A percentile compares a stretch with the other conserved stretches of the same genome.
Evolutionary conservation across 2,329 filamentous ascomycete genomes (phyloP).

Genomic region (Trichoderma koningii): DNA sequence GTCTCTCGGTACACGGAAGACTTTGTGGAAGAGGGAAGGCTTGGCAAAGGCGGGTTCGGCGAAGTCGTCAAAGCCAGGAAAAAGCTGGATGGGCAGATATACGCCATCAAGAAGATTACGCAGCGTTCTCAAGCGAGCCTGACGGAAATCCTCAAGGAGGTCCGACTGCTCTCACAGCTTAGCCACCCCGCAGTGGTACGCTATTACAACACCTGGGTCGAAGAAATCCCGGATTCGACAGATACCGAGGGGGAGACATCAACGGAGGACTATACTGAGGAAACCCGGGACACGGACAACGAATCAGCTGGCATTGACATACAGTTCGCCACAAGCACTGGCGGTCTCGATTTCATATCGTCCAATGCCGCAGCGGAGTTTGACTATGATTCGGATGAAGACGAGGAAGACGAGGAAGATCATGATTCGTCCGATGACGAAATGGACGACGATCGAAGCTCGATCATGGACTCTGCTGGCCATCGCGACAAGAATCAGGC

Average conservation of each 20-base stretch:
- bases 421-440: conserved; percentile 51
- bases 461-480: conserved; percentile 39
- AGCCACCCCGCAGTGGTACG: conserved; percentile 86
- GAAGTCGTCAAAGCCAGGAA: conserved; percentile 95
- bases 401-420: conserved; percentile 49
- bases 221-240: conserved; percentile 61
- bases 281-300: conserved; percentile 38
- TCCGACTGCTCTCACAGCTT: conserved; percentile 84
- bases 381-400: conserved; percentile 59
- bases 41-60: conserved; percentile 93
- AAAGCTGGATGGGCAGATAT: conserved; percentile 89
- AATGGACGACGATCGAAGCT: conserved; percentile 50
- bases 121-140: conserved; percentile 77
- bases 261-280: conserved; percentile 50
- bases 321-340: conserved; percentile 70
- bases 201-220: conserved; percentile 95
- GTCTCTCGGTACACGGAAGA: conserved; percentile 82
- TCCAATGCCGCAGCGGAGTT: conserved; percentile 81
- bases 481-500: conserved; percentile 37
- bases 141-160: conserved; percentile 80
- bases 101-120: conserved; percentile 95
- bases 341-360: conserved; percentile 90
- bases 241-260: conserved; percentile 61
- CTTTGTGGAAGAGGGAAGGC: conserved; percentile 83
- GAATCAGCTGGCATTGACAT: conserved; percentile 49